Base-by-base conservation (phyloP, 2,329 filamentous ascomycete genomes). In the Ascomycota sp. region DNA sequence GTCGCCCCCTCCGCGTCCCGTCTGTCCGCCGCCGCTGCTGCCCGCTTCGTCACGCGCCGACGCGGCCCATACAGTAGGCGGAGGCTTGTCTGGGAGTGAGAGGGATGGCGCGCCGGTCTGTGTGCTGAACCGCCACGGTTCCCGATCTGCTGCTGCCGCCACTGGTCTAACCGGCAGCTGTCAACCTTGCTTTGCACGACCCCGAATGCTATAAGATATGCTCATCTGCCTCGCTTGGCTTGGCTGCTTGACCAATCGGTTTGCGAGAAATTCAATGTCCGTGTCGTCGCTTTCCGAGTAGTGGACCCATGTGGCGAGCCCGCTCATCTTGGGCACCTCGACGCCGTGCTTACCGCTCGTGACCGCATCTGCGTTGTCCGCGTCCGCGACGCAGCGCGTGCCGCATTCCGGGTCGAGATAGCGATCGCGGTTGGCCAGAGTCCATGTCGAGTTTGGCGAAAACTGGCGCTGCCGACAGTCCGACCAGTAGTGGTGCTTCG, bases 401-500 rank as follows among this genome's bases (percentile, higher is more conserved):
- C 45, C 40, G 32, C 57, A 63, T 7, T 50, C 38, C 5, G 53
- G 42, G 40, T 71, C 61, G 19, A 68, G 29, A 38, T 67, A 72
- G 23, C 50, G 50, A 30, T 56, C 46, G 11, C 55, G 50, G 37
- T 65, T 69, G 27, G 47, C 43, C 31, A 55, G 41, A 20, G 62
- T 63, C 66, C 67, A 74, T 1, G 63, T 68, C 28, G 57, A 52
- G 34, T 52, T 57, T 8, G 35, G 29, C 5, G 40, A 30, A 19
- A 32, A 28, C 20, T 35, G 36, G 20, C 38, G 38, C 20, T 44
- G 32, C 5, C 43, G 46, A 43, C 71, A 76, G 32, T 72, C 68
- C 9, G 59, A 53, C 2, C 65, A 63, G 41, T 61, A 74, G 43
- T 76, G 71, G 6, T 56, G 56, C 20, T 50, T 41, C 10, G 44